These are phyloP conservation scores for Paecilomyces niveus DNA, from an alignment of 2,329 filamentous ascomycete genomes.

Conservation along the genomic window DNA sequence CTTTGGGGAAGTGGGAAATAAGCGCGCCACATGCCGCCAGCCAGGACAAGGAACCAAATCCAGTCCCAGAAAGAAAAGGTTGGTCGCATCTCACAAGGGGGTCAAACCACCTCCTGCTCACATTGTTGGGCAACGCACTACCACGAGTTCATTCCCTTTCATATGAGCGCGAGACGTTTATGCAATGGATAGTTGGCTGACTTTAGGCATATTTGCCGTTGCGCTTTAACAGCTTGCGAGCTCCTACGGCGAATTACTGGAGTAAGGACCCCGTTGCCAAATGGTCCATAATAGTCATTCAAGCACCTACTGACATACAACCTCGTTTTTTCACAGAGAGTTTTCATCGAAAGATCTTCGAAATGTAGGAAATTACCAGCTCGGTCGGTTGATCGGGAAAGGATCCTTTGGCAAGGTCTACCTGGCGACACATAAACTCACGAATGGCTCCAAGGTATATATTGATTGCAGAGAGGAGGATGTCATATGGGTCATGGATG, in stretches of 20 bases:
- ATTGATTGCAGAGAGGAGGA: not conserved
- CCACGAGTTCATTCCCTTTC: not conserved
- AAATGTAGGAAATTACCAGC: conserved; percentile 87
- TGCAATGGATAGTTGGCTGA: conserved; percentile 12
- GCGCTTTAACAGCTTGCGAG: conserved; percentile 66
- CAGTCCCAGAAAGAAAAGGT: conserved; percentile 53
- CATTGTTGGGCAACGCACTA: not conserved
- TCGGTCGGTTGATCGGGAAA: conserved; percentile 90
- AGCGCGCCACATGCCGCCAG: conserved; percentile 36
- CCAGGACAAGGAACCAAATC: conserved; percentile 42
- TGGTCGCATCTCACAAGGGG: conserved; percentile 5
- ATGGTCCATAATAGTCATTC: not conserved
- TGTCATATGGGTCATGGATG: conserved; percentile 1
- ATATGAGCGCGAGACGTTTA: not conserved
- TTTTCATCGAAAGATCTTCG: conserved; percentile 88
- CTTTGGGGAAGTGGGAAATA: not conserved
- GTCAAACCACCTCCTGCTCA: not conserved
- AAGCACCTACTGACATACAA: not conserved
- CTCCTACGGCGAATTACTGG: conserved; percentile 92
- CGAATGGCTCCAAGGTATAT: conserved; percentile 87
- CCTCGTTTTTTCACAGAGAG: conserved; percentile 55
- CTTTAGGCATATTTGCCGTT: not conserved
- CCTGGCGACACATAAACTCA: conserved; percentile 90
- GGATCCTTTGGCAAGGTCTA: conserved; percentile 99
- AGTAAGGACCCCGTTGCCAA: conserved; percentile 52